A percentile compares a stretch with the other conserved stretches of the same genome.
phyloP scores from a whole-genome alignment of 805 yeast genomes.

The Lipomyces spencermartinsiae region DNA sequence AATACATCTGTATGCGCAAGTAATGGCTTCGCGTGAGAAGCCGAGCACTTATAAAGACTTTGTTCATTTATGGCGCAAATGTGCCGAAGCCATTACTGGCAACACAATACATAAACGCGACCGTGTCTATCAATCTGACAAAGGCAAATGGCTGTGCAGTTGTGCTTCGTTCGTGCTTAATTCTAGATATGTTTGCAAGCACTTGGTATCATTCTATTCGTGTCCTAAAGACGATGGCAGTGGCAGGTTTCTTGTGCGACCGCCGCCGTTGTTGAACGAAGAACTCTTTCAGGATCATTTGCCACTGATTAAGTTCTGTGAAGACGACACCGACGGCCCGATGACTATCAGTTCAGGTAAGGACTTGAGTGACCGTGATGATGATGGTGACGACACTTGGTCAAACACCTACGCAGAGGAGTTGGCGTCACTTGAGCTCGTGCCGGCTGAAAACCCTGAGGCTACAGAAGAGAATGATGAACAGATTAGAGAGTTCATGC shows the following conservation, averaged over 20 bases:
- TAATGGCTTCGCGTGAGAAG: background rate
- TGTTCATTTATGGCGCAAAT: background rate
- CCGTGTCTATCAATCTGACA: background rate
- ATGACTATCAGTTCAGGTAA: too few species aligned
- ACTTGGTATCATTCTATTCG: too few species aligned
- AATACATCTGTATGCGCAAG: background rate
- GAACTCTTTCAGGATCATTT: too few species aligned
- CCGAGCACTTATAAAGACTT: background rate
- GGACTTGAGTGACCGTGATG: too few species aligned
- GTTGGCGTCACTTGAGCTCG: background rate
- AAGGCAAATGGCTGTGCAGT: background rate
- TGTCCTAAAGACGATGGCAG: too few species aligned
- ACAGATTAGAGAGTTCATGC: background rate
- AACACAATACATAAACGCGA: background rate
- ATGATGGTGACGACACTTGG: background rate
- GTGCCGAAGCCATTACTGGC: background rate
- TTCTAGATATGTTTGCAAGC: too few species aligned
- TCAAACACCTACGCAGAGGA: background rate
- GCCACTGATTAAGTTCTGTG: too few species aligned
- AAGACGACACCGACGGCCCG: too few species aligned
- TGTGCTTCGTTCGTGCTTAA: background rate
- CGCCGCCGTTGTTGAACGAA: too few species aligned
- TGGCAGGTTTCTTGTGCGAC: too few species aligned
- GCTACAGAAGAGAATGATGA: background rate
- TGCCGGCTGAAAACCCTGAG: background rate